Conservation (phyloP, 2,329 filamentous ascomycete genomes). For the Penicillium sp. region DNA sequence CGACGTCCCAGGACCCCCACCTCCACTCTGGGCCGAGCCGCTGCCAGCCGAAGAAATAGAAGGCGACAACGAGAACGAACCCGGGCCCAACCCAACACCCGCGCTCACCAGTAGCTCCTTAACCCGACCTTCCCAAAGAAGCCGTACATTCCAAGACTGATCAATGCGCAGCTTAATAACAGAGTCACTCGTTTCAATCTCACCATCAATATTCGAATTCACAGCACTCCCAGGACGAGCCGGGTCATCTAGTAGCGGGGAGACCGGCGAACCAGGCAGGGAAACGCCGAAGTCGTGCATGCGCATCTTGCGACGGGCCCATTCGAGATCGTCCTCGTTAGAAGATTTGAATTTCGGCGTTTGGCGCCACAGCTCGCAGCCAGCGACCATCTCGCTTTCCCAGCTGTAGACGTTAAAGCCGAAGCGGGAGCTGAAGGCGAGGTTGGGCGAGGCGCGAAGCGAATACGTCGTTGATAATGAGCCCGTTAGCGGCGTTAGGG, state of each 20-base stretch:
- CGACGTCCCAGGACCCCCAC: slow-evolving; percentile 27
- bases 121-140: slow-evolving; percentile 88
- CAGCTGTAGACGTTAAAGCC: slow-evolving; percentile 99
- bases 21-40: slow-evolving; percentile 28
- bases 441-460: slow-evolving; percentile 75
- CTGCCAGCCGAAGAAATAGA: slow-evolving; percentile 23
- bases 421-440: slow-evolving; percentile 84
- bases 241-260: slow-evolving; percentile 18
- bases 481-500: slow-evolving; percentile 89
- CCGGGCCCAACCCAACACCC: slow-evolving; percentile 73
- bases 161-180: slow-evolving; percentile 88
- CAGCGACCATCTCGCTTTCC: slow-evolving; percentile 88
- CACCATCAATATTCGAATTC: slow-evolving; percentile 20
- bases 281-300: slow-evolving; percentile 26
- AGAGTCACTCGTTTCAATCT: slow-evolving; percentile 68
- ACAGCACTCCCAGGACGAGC: slow-evolving; percentile 13
- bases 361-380: slow-evolving; percentile 87
- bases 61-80: slow-evolving; percentile 34
- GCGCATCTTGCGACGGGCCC: slow-evolving; percentile 39
- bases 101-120: slow-evolving; percentile 92
- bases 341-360: slow-evolving; percentile 21
- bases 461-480: slow-evolving; percentile 89
- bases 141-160: slow-evolving; percentile 77
- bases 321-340: slow-evolving; percentile 46
- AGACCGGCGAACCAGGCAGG: slow-evolving; percentile 17